A percentile compares a stretch with the other conserved stretches of the same genome.
These are phyloP conservation scores for Pyrus pyrifolia DNA, from an alignment of 306 rosid species.

Conservation along the genomic window DNA sequence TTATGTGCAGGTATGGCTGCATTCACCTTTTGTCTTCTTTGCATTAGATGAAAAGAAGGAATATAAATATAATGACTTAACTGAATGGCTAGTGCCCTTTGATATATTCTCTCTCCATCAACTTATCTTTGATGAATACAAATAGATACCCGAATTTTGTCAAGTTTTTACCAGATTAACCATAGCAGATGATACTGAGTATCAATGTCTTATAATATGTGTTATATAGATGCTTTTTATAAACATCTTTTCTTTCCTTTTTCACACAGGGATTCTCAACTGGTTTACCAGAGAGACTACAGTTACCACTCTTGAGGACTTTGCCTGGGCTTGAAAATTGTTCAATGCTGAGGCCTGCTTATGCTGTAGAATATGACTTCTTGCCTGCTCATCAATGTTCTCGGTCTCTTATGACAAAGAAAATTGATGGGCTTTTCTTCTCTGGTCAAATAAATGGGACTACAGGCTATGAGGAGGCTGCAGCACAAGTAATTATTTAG, in stretches of 20 bases:
- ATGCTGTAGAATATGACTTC: conserved; percentile 95
- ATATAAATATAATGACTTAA: not conserved
- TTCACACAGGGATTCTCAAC: conserved; percentile 80
- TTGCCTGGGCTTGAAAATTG: conserved; percentile 97
- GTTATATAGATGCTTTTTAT: not conserved
- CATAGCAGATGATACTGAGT: not conserved
- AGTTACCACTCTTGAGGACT: conserved; percentile 86
- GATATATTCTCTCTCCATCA: not conserved
- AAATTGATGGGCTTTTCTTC: conserved; percentile 84
- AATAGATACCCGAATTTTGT: not conserved
- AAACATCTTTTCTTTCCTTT: conserved; percentile 9
- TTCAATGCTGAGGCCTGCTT: conserved; percentile 97
- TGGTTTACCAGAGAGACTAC: conserved; percentile 92
- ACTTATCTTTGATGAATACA: not conserved
- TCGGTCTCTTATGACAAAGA: conserved; percentile 94
- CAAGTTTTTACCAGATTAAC: not conserved
- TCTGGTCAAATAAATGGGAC: conserved; percentile 99
- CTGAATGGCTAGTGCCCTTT: not conserved
- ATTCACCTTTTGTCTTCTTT: not conserved
- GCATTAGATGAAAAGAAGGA: not conserved
- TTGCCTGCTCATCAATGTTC: conserved; percentile 89
- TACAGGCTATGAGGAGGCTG: conserved; percentile 98
- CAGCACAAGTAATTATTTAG: conserved; percentile 65
- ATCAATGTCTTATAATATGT: not conserved
- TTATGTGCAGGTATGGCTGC: conserved; percentile 75